Percentiles rank a stretch among this genome's conserved stretches.
phyloP scores from a whole-genome alignment of 2,329 filamentous ascomycete species.

The Aspergillus nomiae region DNA sequence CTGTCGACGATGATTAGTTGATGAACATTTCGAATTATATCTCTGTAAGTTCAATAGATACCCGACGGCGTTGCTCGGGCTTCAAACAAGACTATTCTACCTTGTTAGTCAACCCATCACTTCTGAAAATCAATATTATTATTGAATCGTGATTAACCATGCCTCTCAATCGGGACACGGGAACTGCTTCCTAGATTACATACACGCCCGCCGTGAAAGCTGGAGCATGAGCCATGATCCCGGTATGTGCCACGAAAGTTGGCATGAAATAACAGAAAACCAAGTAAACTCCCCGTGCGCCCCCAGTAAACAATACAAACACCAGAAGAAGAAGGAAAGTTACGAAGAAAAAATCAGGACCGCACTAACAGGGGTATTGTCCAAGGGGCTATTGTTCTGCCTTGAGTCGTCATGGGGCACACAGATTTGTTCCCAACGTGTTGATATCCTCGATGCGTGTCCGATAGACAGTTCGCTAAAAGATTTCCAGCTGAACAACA shows the following conservation, averaged over 20 bases:
- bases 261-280: not conserved
- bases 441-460: not conserved
- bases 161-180: not conserved
- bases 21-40: not conserved
- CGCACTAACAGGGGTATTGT: slow-evolving; percentile 14
- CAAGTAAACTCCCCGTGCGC: not conserved
- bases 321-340: slow-evolving; percentile 3
- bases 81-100: not conserved
- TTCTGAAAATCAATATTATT: not conserved
- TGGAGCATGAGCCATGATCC: not conserved
- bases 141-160: not conserved
- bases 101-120: not conserved
- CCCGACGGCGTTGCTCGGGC: not conserved
- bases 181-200: not conserved
- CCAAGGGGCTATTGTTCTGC: slow-evolving; percentile 4
- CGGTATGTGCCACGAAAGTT: not conserved
- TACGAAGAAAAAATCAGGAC: not conserved
- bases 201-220: not conserved
- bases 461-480: not conserved
- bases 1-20: slow-evolving; percentile 9
- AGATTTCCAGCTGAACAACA: slow-evolving; percentile 1
- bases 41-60: not conserved
- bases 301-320: not conserved
- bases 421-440: slow-evolving; percentile 12
- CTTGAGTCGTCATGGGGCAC: not conserved